Base-by-base conservation (phyloP, 129 eudicot genomes). In the Dittrichia graveolens region DNA sequence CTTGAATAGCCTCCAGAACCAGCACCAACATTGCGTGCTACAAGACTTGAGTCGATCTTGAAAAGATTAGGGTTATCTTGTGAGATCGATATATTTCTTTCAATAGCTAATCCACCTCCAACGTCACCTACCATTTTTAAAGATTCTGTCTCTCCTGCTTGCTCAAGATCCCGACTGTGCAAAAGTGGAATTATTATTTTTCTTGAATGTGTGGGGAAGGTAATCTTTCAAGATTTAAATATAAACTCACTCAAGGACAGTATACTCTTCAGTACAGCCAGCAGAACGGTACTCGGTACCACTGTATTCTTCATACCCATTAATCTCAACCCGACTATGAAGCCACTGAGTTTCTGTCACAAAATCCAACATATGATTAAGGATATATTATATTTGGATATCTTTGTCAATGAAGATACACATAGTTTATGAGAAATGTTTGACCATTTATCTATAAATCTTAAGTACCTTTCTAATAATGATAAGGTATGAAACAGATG, bases 1-100 rank as follows among this genome's bases (percentile, higher is more conserved):
- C 97, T 90, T 70, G 99, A 95, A 82, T 63, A 88, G 77, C 97
- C 99, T 76, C 96, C 97, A 15, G 97, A 90, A 77, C 91, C 97
- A 69, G 94, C 91, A 83, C 97, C 99, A 74, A 88, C 93, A 68
- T 74, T 86, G 48, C 86, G 81, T 50, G 97, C 99, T 62, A 90
- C 79, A 71, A 95, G 85, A 59, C 93, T 79, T 7, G 99, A 95
- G 34, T 90, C 81, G 8, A 95, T 90, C 61, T 55, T 77, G 55
- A 90, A 74, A 76, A 75, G 65, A 47, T 86, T 86, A 6, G 84
- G 85, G 52, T 85, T 74, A 40, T 88, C 83, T 75, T 86, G 77
- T 24, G 84, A 72, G 24, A 95, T 60, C 6, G 76, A 78, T 69
- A 95, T 83, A 18, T 77, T 60, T 15, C 99, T 77, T 58, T 82